phyloP scores from a whole-genome alignment of 2,329 filamentous ascomycete species.

The Sphaceloma murrayae region DNA sequence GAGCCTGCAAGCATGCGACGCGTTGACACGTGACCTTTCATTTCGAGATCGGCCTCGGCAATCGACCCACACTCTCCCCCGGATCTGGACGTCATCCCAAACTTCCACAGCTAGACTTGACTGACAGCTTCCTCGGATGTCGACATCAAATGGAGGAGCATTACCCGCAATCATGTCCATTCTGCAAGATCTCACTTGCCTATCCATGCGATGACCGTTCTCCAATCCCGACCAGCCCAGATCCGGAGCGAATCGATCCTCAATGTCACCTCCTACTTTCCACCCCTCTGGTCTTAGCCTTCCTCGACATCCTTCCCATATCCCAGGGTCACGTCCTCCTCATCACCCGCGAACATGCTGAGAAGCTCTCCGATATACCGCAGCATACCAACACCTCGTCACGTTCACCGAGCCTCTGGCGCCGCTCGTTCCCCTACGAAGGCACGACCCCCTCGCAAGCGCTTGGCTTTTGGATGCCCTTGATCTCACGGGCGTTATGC shows the following conservation, averaged over 20 bases:
- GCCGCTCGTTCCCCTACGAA: slow-evolving; percentile 5
- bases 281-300: slow-evolving; percentile 68
- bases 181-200: slow-evolving; percentile 48
- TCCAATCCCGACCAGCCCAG: slow-evolving; percentile 26
- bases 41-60: slow-evolving; percentile 10
- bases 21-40: slow-evolving; percentile 8
- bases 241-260: slow-evolving; percentile 27
- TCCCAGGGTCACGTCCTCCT: slow-evolving; percentile 75
- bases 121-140: background rate
- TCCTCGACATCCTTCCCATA: slow-evolving; percentile 88
- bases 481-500: slow-evolving; percentile 63
- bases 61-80: too few species aligned
- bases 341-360: slow-evolving; percentile 64
- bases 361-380: slow-evolving; percentile 63
- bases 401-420: slow-evolving; percentile 17
- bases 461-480: slow-evolving; percentile 49
- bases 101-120: background rate
- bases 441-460: slow-evolving; percentile 20
- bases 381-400: slow-evolving; percentile 14
- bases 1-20: slow-evolving; percentile 7
- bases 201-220: slow-evolving; percentile 34
- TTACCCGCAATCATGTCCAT: slow-evolving; percentile 44
- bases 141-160: slow-evolving; percentile 20
- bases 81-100: slow-evolving; percentile 6
- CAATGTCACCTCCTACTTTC: slow-evolving; percentile 59